Conservation (phyloP, 352 stramenopile genomes). For the Phytophthora fragariae region DNA sequence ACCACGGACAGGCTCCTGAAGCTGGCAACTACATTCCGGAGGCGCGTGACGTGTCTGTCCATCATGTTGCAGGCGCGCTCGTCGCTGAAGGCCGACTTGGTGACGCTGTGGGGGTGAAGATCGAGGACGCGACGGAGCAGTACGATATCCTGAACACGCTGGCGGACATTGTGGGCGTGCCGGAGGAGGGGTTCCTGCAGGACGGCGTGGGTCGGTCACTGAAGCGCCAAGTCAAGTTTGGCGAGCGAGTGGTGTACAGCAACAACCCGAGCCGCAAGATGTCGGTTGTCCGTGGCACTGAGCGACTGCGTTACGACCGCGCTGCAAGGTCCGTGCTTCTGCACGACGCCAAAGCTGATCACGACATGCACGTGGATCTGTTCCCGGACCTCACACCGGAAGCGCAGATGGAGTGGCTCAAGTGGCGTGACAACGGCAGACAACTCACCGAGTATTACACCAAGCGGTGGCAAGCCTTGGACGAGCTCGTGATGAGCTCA, state of each 20-base stretch:
- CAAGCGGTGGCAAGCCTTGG: not conserved
- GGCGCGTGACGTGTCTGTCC: slow-evolving; percentile 40
- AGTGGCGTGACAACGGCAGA: slow-evolving; percentile 7
- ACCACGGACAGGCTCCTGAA: slow-evolving; percentile 59
- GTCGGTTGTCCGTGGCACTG: slow-evolving; percentile 44
- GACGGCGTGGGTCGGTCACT: slow-evolving; percentile 49
- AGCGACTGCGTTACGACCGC: slow-evolving; percentile 47
- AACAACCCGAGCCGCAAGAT: slow-evolving; percentile 62
- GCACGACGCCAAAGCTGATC: slow-evolving; percentile 29
- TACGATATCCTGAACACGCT: slow-evolving; percentile 54
- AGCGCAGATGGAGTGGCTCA: not conserved
- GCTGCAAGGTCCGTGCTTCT: slow-evolving; percentile 23
- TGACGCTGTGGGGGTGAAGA: slow-evolving; percentile 29
- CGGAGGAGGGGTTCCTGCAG: slow-evolving; percentile 40
- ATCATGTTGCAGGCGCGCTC: slow-evolving; percentile 43
- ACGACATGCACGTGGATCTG: slow-evolving; percentile 26
- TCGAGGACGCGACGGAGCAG: slow-evolving; percentile 45
- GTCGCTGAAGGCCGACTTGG: slow-evolving; percentile 48
- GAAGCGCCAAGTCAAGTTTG: slow-evolving; percentile 44
- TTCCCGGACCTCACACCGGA: slow-evolving; percentile 2
- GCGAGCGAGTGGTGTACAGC: slow-evolving; percentile 42
- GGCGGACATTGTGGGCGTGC: slow-evolving; percentile 44
- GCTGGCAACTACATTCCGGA: slow-evolving; percentile 39
- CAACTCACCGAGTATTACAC: slow-evolving; percentile 10
- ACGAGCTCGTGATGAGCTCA: too few species aligned